phyloP scores from a whole-genome alignment of 768 basidiomycete genomes.

The Naganishia antarctica region DNA sequence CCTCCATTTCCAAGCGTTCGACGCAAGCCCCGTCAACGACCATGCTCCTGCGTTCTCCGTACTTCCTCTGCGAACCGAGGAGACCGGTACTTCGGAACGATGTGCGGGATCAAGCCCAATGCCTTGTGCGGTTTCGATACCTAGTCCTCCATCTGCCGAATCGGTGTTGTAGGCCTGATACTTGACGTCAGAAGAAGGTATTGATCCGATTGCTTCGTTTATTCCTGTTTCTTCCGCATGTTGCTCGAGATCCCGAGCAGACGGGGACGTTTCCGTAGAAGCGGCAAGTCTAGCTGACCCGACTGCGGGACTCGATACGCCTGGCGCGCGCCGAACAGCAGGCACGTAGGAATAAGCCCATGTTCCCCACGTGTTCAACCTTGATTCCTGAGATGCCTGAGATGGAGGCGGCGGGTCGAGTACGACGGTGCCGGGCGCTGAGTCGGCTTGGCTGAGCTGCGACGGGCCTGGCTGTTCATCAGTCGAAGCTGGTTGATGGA shows the following conservation, averaged over 20 bases:
- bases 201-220: neutral
- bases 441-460: no score
- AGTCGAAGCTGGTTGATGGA: no score
- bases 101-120: conserved; percentile 7
- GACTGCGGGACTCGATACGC: neutral
- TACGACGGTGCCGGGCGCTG: no score
- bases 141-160: neutral
- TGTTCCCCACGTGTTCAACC: neutral
- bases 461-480: no score
- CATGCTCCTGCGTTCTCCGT: neutral
- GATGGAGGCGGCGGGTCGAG: no score
- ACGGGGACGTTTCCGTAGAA: neutral
- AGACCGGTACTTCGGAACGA: conserved; percentile 6
- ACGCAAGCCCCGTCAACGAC: neutral
- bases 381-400: neutral
- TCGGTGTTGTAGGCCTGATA: neutral
- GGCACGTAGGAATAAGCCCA: conserved; percentile 14
- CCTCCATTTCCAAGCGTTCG: conserved; percentile 6
- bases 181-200: neutral
- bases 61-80: neutral
- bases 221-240: neutral
- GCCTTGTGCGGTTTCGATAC: conserved; percentile 11
- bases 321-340: neutral
- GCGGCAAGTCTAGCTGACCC: neutral
- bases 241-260: neutral